These are phyloP conservation scores for Leucocoprinus gongylophorus DNA, from an alignment of 1,284 basidiomycete species.

Conservation along the genomic window DNA sequence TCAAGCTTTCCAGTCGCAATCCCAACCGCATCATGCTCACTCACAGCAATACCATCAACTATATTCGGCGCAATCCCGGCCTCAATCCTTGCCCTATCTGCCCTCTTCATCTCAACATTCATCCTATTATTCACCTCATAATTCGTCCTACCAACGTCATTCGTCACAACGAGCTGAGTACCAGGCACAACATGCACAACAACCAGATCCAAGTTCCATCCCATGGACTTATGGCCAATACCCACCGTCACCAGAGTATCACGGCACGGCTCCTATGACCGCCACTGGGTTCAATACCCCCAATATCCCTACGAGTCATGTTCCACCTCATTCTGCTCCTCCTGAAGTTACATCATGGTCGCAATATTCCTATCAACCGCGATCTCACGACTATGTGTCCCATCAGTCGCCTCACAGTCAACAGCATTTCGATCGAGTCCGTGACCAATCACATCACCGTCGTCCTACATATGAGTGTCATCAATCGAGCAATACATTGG, in stretches of 20 bases:
- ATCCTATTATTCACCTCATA: neutral
- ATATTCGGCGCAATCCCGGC: neutral
- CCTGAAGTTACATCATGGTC: slow-evolving; percentile 1
- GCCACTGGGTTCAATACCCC: neutral
- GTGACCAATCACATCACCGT: neutral
- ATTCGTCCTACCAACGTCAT: neutral
- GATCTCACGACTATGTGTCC: neutral
- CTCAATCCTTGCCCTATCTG: neutral
- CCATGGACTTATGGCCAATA: slow-evolving; percentile 7
- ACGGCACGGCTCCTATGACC: neutral
- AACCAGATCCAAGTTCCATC: neutral
- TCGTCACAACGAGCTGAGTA: neutral
- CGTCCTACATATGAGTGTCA: neutral
- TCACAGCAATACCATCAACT: neutral
- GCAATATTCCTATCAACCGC: neutral
- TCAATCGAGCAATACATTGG: neutral
- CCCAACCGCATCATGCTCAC: neutral
- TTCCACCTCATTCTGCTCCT: neutral
- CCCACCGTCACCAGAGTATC: neutral
- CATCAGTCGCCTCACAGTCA: neutral
- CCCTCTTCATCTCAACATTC: neutral
- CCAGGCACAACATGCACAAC: neutral
- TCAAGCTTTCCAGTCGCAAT: neutral
- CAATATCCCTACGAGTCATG: neutral
- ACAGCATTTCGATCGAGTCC: neutral